Evolutionary conservation across 768 basidiomycete species (phyloP).

Genomic region (Leucocoprinus birnbaumii): DNA sequence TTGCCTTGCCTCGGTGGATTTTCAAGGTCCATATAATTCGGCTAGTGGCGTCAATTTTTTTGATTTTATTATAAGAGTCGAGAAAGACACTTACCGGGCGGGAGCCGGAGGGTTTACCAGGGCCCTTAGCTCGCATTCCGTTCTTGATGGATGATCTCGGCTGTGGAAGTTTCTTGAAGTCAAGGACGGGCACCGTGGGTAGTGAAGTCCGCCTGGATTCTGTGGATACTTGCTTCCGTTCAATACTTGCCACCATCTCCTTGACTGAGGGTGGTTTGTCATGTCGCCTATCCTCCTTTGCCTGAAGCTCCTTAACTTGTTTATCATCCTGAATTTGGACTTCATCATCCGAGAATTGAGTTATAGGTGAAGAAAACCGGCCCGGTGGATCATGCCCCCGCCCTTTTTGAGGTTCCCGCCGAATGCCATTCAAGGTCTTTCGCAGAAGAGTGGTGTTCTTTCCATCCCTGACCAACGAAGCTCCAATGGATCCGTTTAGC

Average conservation of each 20-base stretch:
- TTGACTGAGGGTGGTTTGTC: background rate
- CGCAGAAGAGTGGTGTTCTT: constrained; percentile 6
- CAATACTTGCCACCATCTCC: background rate
- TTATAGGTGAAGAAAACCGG: constrained; percentile 4
- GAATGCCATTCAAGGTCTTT: background rate
- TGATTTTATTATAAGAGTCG: too few species aligned
- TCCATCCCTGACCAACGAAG: constrained; percentile 7
- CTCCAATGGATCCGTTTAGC: background rate
- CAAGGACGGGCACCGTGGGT: background rate
- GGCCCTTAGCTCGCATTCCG: background rate
- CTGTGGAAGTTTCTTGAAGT: constrained; percentile 2
- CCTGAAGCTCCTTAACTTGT: too few species aligned
- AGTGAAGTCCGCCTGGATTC: background rate
- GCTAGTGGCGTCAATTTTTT: too few species aligned
- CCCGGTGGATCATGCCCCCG: background rate
- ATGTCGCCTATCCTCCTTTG: background rate
- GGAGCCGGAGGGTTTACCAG: background rate
- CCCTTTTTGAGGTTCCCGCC: background rate
- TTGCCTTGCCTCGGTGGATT: background rate
- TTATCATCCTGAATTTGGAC: background rate
- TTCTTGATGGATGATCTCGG: background rate
- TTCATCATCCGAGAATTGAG: constrained; percentile 3
- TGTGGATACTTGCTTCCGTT: background rate
- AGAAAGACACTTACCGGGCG: too few species aligned
- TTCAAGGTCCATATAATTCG: too few species aligned